These are phyloP conservation scores for Besnoitia besnoiti DNA, from an alignment of 169 alveolate species.

Conservation along the genomic window DNA sequence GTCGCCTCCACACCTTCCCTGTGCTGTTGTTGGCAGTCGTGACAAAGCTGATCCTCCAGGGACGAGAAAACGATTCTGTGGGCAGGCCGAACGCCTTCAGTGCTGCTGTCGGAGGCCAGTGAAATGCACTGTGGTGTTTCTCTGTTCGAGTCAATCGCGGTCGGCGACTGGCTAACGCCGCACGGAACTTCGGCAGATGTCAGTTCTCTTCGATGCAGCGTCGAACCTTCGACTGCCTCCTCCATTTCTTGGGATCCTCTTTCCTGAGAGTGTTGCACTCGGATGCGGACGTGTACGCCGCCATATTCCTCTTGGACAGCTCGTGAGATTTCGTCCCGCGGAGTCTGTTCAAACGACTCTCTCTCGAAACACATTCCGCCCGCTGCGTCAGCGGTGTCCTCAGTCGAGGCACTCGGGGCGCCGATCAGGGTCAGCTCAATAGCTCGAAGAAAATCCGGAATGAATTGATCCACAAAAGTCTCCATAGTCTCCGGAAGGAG, in stretches of 20 bases:
- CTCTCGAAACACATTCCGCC: background rate
- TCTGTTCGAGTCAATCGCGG: background rate
- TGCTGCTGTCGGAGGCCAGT: background rate
- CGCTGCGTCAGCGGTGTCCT: background rate
- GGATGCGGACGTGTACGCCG: too few relatives aligned
- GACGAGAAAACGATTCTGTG: background rate
- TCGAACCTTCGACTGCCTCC: too few relatives aligned
- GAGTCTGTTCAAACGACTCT: background rate
- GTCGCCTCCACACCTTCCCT: background rate
- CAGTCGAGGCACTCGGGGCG: background rate
- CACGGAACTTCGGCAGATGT: too few relatives aligned
- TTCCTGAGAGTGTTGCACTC: too few relatives aligned
- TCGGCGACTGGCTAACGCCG: background rate
- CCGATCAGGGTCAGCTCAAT: background rate
- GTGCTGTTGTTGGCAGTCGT: background rate
- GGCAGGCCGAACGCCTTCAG: background rate
- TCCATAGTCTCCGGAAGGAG: conserved; percentile 7
- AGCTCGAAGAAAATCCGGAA: background rate
- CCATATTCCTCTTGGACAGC: background rate
- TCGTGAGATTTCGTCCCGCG: background rate
- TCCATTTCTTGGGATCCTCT: too few relatives aligned
- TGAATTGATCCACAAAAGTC: background rate
- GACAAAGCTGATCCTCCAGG: background rate
- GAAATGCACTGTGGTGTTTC: background rate
- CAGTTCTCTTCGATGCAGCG: too few relatives aligned